These are phyloP conservation scores for Pouteria glomerata DNA, from an alignment of 148 eudicot species.

Conservation along the genomic window DNA sequence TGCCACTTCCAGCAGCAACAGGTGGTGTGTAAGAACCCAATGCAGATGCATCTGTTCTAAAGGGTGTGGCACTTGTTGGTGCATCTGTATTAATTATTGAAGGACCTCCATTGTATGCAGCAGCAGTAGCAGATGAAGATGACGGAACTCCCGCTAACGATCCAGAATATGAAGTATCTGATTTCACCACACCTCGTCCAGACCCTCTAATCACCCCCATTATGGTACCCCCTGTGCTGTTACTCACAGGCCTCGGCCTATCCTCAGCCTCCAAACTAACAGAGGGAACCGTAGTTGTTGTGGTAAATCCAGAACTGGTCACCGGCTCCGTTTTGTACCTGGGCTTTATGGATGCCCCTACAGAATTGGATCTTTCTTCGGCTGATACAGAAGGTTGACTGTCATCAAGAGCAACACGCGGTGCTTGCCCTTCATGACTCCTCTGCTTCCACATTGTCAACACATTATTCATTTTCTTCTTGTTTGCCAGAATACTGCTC, in stretches of 20 bases:
- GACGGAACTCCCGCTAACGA: neutral
- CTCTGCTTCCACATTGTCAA: slow-evolving; percentile 95
- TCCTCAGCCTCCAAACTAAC: slow-evolving; percentile 41
- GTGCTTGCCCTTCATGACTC: slow-evolving; percentile 95
- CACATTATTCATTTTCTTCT: slow-evolving; percentile 96
- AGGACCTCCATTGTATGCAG: slow-evolving; percentile 4
- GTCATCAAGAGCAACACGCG: slow-evolving; percentile 72
- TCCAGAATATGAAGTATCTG: slow-evolving; percentile 23
- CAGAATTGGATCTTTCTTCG: slow-evolving; percentile 52
- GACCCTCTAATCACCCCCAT: slow-evolving; percentile 93
- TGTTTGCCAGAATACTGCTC: slow-evolving; percentile 83
- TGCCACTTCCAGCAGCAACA: slow-evolving; percentile 59
- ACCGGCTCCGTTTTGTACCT: slow-evolving; percentile 36
- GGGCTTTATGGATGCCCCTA: slow-evolving; percentile 31
- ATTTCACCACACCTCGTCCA: slow-evolving; percentile 60
- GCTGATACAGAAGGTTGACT: slow-evolving; percentile 35
- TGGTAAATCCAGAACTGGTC: slow-evolving; percentile 27
- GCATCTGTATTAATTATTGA: slow-evolving; percentile 27
- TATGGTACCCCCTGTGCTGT: slow-evolving; percentile 57
- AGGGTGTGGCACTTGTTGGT: slow-evolving; percentile 44
- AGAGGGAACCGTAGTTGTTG: slow-evolving; percentile 27
- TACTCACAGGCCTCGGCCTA: slow-evolving; percentile 50
- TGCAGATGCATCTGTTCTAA: slow-evolving; percentile 85
- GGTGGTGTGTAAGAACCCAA: slow-evolving; percentile 65
- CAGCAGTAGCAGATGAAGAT: slow-evolving; percentile 22